These are phyloP conservation scores for Elongisporangium undulatum DNA, from an alignment of 352 stramenopile species.

Conservation along the genomic window DNA sequence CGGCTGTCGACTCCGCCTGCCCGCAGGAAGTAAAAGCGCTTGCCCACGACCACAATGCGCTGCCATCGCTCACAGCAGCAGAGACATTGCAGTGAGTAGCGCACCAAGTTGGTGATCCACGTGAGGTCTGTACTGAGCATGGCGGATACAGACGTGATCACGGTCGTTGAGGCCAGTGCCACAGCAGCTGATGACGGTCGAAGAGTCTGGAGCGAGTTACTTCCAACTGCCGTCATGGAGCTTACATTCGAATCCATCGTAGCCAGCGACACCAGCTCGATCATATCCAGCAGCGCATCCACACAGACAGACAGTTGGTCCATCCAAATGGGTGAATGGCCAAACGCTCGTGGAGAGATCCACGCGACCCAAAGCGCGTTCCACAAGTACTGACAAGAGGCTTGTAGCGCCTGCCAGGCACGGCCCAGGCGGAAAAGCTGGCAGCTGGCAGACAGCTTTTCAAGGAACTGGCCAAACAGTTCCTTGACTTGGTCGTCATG, in stretches of 20 bases:
- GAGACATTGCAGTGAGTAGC: slow-evolving; percentile 29
- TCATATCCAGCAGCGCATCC: slow-evolving; percentile 51
- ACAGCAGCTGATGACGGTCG: neutral
- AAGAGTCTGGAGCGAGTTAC: neutral
- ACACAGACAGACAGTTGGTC: slow-evolving; percentile 23
- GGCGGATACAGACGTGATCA: slow-evolving; percentile 27
- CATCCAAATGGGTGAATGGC: slow-evolving; percentile 8
- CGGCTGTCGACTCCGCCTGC: slow-evolving; percentile 20
- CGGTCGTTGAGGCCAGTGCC: slow-evolving; percentile 27
- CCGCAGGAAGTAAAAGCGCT: slow-evolving; percentile 40
- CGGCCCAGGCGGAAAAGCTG: slow-evolving; percentile 35
- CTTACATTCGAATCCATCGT: slow-evolving; percentile 14
- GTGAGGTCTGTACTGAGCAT: slow-evolving; percentile 31
- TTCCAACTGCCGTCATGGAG: neutral
- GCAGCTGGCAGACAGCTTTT: slow-evolving; percentile 36
- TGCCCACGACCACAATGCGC: slow-evolving; percentile 51
- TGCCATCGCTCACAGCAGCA: slow-evolving; percentile 35
- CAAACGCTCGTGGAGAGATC: slow-evolving; percentile 35
- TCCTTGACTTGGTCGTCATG: slow-evolving; percentile 8
- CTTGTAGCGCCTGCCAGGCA: slow-evolving; percentile 59
- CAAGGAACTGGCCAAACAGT: slow-evolving; percentile 27
- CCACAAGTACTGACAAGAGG: slow-evolving; percentile 41
- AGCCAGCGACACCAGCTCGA: slow-evolving; percentile 24
- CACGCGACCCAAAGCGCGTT: slow-evolving; percentile 53
- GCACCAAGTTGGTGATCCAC: slow-evolving; percentile 46